Evolutionary conservation across 1,284 basidiomycete genomes (phyloP).

Genomic region (Pseudozyma hubeiensis): DNA sequence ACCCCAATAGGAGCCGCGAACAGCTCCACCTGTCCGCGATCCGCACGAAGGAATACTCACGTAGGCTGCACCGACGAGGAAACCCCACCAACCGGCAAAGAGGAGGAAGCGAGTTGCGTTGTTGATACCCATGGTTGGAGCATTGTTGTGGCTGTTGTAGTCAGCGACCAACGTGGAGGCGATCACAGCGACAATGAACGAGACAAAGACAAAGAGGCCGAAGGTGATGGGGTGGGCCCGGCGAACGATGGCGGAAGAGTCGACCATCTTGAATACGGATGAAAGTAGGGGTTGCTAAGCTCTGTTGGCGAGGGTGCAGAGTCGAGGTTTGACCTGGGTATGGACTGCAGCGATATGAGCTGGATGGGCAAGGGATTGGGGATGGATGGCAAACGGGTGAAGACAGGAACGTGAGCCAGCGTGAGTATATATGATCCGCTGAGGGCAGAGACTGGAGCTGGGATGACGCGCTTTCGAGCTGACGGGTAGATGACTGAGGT

Average conservation of each 20-base stretch:
- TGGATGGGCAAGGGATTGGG: not conserved
- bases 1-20: no score
- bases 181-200: slow-evolving; percentile 65
- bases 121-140: slow-evolving; percentile 37
- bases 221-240: slow-evolving; percentile 66
- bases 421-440: slow-evolving; percentile 5
- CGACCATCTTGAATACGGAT: slow-evolving; percentile 36
- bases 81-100: slow-evolving; percentile 66
- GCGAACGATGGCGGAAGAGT: slow-evolving; percentile 54
- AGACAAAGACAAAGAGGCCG: slow-evolving; percentile 53
- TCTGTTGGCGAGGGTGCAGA: not conserved
- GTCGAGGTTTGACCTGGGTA: not conserved
- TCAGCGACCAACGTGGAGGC: slow-evolving; percentile 58
- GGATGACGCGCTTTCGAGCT: slow-evolving; percentile 8
- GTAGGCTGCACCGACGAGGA: slow-evolving; percentile 61
- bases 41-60: slow-evolving; percentile 43
- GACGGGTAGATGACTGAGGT: slow-evolving; percentile 14
- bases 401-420: not conserved
- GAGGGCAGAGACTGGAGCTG: not conserved
- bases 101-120: slow-evolving; percentile 60
- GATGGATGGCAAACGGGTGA: not conserved
- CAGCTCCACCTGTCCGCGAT: not conserved
- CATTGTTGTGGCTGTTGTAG: slow-evolving; percentile 62
- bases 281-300: not conserved
- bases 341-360: slow-evolving; percentile 1